A percentile compares a stretch with the other conserved stretches of the same genome.
phyloP scores from a whole-genome alignment of 2,329 filamentous ascomycete genomes.

The Fusarium sp. region DNA sequence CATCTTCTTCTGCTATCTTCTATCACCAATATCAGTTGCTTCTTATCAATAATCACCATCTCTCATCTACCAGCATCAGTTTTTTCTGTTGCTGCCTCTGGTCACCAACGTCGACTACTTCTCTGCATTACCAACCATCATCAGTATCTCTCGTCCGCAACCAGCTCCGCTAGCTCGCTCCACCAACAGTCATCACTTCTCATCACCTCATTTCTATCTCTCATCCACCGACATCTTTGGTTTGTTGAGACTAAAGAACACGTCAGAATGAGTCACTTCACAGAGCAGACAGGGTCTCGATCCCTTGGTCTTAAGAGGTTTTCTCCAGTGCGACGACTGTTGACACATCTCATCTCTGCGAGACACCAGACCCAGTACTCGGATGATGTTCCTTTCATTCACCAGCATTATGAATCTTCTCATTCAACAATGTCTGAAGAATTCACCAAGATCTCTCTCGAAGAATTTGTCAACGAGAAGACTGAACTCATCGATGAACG shows the following conservation, averaged over 20 bases:
- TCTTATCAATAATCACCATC: neutral
- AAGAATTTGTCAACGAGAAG: neutral
- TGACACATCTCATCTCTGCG: neutral
- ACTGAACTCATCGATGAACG: neutral
- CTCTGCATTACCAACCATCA: neutral
- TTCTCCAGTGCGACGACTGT: neutral
- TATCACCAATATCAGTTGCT: neutral
- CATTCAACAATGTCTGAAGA: neutral
- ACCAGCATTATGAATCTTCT: neutral
- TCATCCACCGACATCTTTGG: neutral
- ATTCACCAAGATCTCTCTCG: neutral
- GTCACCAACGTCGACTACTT: neutral
- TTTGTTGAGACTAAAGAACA: neutral
- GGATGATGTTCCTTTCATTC: neutral
- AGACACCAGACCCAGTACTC: neutral
- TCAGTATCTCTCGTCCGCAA: neutral
- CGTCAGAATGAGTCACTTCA: neutral
- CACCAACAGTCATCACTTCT: neutral
- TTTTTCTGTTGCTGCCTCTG: neutral
- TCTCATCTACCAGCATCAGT: neutral
- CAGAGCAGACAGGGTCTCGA: neutral
- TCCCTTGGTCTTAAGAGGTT: neutral
- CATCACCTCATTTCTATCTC: neutral
- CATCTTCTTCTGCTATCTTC: neutral
- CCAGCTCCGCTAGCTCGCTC: neutral